These are phyloP conservation scores for Cytospora chrysosperma DNA, from an alignment of 2,329 filamentous ascomycete species.

Conservation along the genomic window DNA sequence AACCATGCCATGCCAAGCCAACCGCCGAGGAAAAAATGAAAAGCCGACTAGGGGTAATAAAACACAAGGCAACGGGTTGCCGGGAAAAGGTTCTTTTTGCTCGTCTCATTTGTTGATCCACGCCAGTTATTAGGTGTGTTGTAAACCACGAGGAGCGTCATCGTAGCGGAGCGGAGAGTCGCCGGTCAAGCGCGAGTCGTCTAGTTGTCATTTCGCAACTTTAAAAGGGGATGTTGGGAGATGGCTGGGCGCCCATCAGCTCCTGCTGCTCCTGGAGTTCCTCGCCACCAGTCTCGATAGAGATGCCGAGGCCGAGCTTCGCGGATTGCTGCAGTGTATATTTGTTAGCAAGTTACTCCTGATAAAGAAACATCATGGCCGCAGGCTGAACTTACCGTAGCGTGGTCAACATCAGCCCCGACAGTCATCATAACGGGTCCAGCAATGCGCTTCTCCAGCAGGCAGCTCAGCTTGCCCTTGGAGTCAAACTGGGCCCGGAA, in stretches of 20 bases:
- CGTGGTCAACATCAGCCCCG: slow-evolving; percentile 93
- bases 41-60: slow-evolving; percentile 6
- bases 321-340: slow-evolving; percentile 70
- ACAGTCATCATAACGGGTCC: slow-evolving; percentile 92
- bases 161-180: slow-evolving; percentile 30
- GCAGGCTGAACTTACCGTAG: slow-evolving; percentile 65
- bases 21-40: slow-evolving; percentile 10
- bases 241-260: slow-evolving; percentile 50
- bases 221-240: slow-evolving; percentile 67
- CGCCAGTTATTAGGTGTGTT: slow-evolving; percentile 19
- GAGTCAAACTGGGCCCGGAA: slow-evolving; percentile 97
- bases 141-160: slow-evolving; percentile 8
- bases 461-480: slow-evolving; percentile 85
- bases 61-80: slow-evolving; percentile 7
- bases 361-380: neutral
- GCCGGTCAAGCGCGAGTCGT: slow-evolving; percentile 8
- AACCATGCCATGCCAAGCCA: slow-evolving; percentile 22
- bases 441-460: slow-evolving; percentile 94
- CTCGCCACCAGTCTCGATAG: slow-evolving; percentile 81
- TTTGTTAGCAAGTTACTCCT: slow-evolving; percentile 31
- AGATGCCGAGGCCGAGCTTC: slow-evolving; percentile 92
- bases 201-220: neutral
- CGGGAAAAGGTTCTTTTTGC: slow-evolving; percentile 9
- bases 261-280: slow-evolving; percentile 87
- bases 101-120: slow-evolving; percentile 11